Conservation (phyloP, 345 rosid genomes). For the Angophora floribunda region DNA sequence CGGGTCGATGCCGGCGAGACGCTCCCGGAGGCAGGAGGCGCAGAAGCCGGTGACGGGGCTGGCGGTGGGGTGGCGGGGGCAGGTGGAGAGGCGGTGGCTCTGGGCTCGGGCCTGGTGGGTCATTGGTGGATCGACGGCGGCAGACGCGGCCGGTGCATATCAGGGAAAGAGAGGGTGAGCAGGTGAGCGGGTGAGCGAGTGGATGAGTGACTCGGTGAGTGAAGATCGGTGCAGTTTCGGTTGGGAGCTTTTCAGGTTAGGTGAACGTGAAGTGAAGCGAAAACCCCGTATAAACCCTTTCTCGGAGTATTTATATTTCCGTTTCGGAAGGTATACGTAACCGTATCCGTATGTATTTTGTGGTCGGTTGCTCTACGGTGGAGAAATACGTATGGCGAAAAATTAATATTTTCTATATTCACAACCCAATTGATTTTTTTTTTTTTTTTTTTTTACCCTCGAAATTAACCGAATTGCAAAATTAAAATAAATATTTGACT, state of each 20-base stretch:
- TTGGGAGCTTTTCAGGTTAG: neutral
- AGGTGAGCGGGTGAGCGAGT: neutral
- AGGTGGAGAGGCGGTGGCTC: slow-evolving; percentile 28
- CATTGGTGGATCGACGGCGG: slow-evolving; percentile 61
- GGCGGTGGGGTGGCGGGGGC: slow-evolving; percentile 53
- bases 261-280: neutral
- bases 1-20: slow-evolving; percentile 52
- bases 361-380: neutral
- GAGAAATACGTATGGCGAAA: neutral
- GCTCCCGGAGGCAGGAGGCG: slow-evolving; percentile 75
- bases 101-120: slow-evolving; percentile 14
- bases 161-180: neutral
- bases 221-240: neutral
- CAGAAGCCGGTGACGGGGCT: slow-evolving; percentile 55
- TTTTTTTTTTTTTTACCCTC: fast-evolving
- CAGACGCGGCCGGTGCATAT: neutral
- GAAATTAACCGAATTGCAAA: neutral
- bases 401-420: neutral
- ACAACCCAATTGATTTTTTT: neutral
- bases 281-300: neutral
- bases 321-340: neutral
- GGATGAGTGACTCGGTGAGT: neutral
- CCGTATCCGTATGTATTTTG: neutral
- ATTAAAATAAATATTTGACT: neutral
- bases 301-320: neutral